Conservation (phyloP, 75 land plant genomes). For the Picea sitchensis region DNA sequence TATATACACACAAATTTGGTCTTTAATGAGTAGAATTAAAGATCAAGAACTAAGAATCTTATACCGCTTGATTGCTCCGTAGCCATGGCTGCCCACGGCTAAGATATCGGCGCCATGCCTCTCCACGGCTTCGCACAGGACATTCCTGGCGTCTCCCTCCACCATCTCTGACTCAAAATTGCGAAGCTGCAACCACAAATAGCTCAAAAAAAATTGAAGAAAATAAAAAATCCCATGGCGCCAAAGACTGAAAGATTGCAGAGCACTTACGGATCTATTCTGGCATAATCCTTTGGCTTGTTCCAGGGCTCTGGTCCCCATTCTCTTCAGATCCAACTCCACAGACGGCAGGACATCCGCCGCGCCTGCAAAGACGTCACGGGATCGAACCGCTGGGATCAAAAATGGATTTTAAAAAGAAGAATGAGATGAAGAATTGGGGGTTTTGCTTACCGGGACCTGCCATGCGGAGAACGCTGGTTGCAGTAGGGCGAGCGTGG, state of each 20-base stretch:
- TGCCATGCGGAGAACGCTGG: slow-evolving; percentile 31
- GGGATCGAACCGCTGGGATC: not conserved
- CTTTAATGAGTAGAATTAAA: too few relatives aligned
- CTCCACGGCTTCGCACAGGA: too few relatives aligned
- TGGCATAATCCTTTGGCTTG: slow-evolving; percentile 37
- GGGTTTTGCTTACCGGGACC: slow-evolving; percentile 34
- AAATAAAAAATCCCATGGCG: too few relatives aligned
- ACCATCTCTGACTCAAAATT: slow-evolving; percentile 28
- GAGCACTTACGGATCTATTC: slow-evolving; percentile 24
- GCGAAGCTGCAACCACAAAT: slow-evolving; percentile 21
- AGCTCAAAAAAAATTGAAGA: not conserved
- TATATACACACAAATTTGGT: too few relatives aligned
- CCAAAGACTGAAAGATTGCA: not conserved
- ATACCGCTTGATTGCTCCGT: too few relatives aligned
- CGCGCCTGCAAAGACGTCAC: slow-evolving; percentile 19
- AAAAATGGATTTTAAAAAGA: too few relatives aligned
- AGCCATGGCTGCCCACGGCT: too few relatives aligned
- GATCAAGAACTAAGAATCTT: too few relatives aligned
- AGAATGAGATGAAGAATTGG: not conserved
- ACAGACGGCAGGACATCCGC: slow-evolving; percentile 37
- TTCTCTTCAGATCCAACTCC: slow-evolving; percentile 49
- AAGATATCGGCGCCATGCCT: too few relatives aligned
- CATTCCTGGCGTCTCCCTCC: too few relatives aligned
- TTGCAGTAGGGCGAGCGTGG: slow-evolving; percentile 44
- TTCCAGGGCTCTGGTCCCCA: slow-evolving; percentile 23